Conservation (phyloP, 2,329 filamentous ascomycete genomes). For the Beauveria asiatica region DNA sequence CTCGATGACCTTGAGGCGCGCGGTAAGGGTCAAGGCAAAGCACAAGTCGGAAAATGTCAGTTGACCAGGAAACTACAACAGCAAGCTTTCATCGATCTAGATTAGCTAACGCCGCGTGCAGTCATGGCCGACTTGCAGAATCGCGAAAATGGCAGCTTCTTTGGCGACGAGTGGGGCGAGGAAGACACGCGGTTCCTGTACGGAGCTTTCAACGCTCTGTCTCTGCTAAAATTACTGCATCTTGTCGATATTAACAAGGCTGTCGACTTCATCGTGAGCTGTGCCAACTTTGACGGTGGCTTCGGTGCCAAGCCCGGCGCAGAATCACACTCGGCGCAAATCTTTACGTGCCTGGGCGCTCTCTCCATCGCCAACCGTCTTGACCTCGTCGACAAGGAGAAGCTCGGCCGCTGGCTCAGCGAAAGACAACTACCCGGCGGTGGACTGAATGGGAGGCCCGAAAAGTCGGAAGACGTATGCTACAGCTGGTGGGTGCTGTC, state of each 20-base stretch:
- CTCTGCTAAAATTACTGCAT: slow-evolving; percentile 65
- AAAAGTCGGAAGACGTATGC: slow-evolving; percentile 94
- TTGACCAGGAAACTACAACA: slow-evolving; percentile 14
- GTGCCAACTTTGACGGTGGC: slow-evolving; percentile 88
- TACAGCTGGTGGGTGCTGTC: slow-evolving; percentile 99
- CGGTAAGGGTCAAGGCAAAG: slow-evolving; percentile 52
- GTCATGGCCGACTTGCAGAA: slow-evolving; percentile 81
- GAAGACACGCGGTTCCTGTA: slow-evolving; percentile 93
- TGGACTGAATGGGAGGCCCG: slow-evolving; percentile 86
- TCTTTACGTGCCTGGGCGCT: slow-evolving; percentile 88
- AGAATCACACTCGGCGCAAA: slow-evolving; percentile 90
- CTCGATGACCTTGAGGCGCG: slow-evolving; percentile 71
- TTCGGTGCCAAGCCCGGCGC: slow-evolving; percentile 85
- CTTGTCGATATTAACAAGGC: slow-evolving; percentile 74
- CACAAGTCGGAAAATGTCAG: slow-evolving; percentile 72
- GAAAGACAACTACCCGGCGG: slow-evolving; percentile 83
- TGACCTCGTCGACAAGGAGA: slow-evolving; percentile 74
- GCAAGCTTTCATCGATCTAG: background rate
- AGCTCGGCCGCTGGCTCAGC: slow-evolving; percentile 81
- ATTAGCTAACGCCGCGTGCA: slow-evolving; percentile 23
- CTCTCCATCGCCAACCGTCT: slow-evolving; percentile 74
- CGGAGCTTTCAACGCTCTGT: slow-evolving; percentile 80
- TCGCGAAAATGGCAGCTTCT: slow-evolving; percentile 72
- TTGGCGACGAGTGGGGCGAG: slow-evolving; percentile 94
- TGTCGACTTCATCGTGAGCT: slow-evolving; percentile 68